Evolutionary conservation across 129 eudicot species (phyloP).

Genomic region (Pittosporum tobira): DNA sequence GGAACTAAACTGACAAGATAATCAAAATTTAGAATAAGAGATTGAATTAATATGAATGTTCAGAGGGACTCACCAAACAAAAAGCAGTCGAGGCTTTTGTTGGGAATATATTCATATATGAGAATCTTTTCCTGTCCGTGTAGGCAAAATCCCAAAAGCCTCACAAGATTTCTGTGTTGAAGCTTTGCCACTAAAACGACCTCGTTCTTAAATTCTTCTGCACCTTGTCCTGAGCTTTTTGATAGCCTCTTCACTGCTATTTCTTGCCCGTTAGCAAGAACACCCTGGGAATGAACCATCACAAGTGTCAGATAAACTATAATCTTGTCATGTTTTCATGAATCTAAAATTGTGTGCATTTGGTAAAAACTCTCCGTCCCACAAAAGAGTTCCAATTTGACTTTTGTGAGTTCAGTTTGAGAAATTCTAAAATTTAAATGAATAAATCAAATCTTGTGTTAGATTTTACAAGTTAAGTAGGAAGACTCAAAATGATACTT

Average conservation of each 20-base stretch:
- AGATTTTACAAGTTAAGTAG: too few relatives aligned
- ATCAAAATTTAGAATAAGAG: too few relatives aligned
- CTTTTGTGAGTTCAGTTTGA: too few relatives aligned
- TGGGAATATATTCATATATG: too few relatives aligned
- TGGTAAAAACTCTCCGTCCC: too few relatives aligned
- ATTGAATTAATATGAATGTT: background rate
- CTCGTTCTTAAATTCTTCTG: constrained; percentile 5
- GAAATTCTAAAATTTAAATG: too few relatives aligned
- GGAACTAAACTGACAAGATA: too few relatives aligned
- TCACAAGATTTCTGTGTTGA: constrained; percentile 18
- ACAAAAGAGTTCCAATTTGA: too few relatives aligned
- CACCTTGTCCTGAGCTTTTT: constrained; percentile 5
- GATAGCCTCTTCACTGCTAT: constrained; percentile 21
- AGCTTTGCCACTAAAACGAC: constrained; percentile 13
- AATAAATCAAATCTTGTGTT: too few relatives aligned
- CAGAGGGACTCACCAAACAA: constrained; percentile 10
- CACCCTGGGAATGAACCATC: constrained; percentile 2
- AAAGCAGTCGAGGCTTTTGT: constrained; percentile 15
- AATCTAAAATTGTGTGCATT: background rate
- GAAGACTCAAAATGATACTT: too few relatives aligned
- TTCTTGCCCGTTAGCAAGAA: constrained; percentile 4
- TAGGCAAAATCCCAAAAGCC: constrained; percentile 14
- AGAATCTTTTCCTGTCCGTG: constrained; percentile 12
- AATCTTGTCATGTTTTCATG: too few relatives aligned
- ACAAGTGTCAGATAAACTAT: background rate